Evolutionary conservation across 345 rosid species (phyloP).

Genomic region (Cardamine occulta): DNA sequence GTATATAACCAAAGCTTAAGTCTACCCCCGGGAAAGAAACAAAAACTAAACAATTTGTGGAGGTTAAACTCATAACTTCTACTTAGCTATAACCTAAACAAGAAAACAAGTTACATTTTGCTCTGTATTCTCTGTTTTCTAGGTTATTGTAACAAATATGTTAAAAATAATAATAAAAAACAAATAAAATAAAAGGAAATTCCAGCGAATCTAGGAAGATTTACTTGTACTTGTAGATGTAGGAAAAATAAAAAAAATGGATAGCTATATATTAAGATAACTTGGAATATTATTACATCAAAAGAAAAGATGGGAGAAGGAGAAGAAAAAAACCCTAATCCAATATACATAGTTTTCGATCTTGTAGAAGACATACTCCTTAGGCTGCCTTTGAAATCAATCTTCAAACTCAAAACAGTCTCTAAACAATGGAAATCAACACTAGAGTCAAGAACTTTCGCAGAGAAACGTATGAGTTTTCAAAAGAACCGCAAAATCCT

Average conservation of each 20-base stretch:
- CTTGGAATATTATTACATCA: neutral
- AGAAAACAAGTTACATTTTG: neutral
- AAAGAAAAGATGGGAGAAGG: neutral
- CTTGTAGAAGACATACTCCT: neutral
- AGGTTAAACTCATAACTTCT: neutral
- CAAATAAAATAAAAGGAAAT: neutral
- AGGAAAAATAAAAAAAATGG: too few species aligned
- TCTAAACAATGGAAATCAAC: neutral
- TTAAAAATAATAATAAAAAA: neutral
- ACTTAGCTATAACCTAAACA: neutral
- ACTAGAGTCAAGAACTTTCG: neutral
- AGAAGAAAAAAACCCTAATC: neutral
- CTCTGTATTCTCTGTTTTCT: conserved; percentile 19
- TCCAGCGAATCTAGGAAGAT: neutral
- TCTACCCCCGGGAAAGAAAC: neutral
- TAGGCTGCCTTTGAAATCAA: neutral
- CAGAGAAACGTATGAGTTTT: neutral
- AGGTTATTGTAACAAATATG: neutral
- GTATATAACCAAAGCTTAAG: neutral
- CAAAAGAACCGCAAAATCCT: neutral
- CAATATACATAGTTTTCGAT: neutral
- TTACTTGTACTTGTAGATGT: neutral
- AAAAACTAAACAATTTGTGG: neutral
- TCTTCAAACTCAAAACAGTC: neutral
- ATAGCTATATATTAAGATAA: too few species aligned